These are phyloP conservation scores for Betula pendula DNA, from an alignment of 306 rosid species.

Conservation along the genomic window DNA sequence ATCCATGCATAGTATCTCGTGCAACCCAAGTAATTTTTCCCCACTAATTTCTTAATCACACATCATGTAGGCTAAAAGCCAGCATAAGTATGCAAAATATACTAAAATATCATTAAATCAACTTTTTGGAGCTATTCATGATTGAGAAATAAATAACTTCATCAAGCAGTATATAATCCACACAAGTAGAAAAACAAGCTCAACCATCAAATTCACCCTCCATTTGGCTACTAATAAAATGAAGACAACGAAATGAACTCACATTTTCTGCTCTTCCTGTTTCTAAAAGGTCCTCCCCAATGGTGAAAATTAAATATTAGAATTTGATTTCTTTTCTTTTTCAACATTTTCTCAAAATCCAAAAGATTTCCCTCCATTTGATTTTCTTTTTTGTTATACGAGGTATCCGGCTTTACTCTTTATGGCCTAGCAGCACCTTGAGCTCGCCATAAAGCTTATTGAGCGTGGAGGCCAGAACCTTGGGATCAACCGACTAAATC, in stretches of 20 bases:
- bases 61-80: not conserved
- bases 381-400: too few relatives aligned
- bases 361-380: too few relatives aligned
- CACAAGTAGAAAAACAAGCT: not conserved
- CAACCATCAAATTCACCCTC: not conserved
- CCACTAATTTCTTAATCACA: not conserved
- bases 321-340: not conserved
- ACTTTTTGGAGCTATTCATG: too few relatives aligned
- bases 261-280: not conserved
- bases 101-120: not conserved
- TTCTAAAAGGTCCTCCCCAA: not conserved
- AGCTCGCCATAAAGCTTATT: too few relatives aligned
- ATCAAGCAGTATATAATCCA: not conserved
- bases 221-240: not conserved
- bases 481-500: too few relatives aligned
- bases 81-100: not conserved
- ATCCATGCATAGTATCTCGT: not conserved
- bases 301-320: not conserved
- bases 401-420: too few relatives aligned
- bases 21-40: not conserved
- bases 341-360: not conserved
- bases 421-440: too few relatives aligned
- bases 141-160: not conserved
- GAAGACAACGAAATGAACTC: not conserved
- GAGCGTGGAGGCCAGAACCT: too few relatives aligned